A percentile compares a stretch with the other conserved stretches of the same genome.
These are phyloP conservation scores for Cordyceps cicadae DNA, from an alignment of 2,329 filamentous ascomycete genomes.

Conservation along the genomic window DNA sequence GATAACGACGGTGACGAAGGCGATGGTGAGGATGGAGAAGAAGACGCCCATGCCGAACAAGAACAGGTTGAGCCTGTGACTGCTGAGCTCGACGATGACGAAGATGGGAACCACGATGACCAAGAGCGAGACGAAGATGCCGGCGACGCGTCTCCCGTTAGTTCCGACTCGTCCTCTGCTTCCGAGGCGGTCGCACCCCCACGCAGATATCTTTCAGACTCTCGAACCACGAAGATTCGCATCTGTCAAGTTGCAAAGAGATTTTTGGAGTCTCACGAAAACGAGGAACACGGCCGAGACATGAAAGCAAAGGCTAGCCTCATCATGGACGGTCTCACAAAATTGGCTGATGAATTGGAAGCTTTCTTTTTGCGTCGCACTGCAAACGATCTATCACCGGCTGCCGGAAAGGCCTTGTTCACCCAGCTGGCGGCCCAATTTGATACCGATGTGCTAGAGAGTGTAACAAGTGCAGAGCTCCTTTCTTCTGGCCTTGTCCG, in stretches of 20 bases:
- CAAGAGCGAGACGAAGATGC: conserved; percentile 33
- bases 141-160: conserved; percentile 57
- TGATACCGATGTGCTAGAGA: conserved; percentile 78
- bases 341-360: conserved; percentile 63
- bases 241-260: conserved; percentile 71
- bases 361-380: conserved; percentile 56
- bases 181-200: conserved; percentile 49
- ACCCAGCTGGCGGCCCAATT: conserved; percentile 72
- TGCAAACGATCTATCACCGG: conserved; percentile 34
- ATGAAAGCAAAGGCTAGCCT: conserved; percentile 72
- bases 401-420: conserved; percentile 61
- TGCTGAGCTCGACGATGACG: conserved; percentile 38
- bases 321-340: conserved; percentile 66
- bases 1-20: conserved; percentile 19
- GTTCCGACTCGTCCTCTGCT: conserved; percentile 60
- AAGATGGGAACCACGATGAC: conserved; percentile 47
- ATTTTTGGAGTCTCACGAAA: conserved; percentile 78
- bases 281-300: conserved; percentile 58
- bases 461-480: conserved; percentile 90
- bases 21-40: conserved; percentile 25
- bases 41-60: conserved; percentile 26
- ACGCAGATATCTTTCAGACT: conserved; percentile 38
- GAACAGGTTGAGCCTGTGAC: conserved; percentile 45
- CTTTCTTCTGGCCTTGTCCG: conserved; percentile 85
- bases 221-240: conserved; percentile 50